phyloP scores from a whole-genome alignment of 1,139 yeast genomes.

The Arxiozyma bovina region DNA sequence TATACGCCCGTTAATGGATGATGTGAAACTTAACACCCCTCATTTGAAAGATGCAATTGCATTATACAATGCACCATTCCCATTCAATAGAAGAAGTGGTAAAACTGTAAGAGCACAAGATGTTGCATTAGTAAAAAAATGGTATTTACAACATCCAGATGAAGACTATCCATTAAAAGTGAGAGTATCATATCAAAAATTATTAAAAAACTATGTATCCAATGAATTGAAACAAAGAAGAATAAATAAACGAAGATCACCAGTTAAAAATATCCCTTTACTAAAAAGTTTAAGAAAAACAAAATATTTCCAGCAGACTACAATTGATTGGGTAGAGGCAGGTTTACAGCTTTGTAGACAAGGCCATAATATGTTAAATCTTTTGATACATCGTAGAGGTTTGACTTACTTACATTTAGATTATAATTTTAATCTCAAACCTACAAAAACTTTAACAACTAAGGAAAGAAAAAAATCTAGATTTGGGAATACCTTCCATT shows the following conservation, averaged over 20 bases:
- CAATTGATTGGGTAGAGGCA: slow-evolving; percentile 97
- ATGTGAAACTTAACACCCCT: slow-evolving; percentile 38
- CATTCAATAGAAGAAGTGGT: slow-evolving; percentile 72
- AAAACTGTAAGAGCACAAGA: slow-evolving; percentile 77
- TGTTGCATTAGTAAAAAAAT: slow-evolving; percentile 70
- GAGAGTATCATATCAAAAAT: slow-evolving; percentile 77
- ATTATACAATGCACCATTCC: slow-evolving; percentile 74
- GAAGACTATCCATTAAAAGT: slow-evolving; percentile 60
- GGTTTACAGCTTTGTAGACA: slow-evolving; percentile 89
- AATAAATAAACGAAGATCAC: slow-evolving; percentile 36
- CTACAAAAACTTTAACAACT: slow-evolving; percentile 91
- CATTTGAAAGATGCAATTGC: slow-evolving; percentile 53
- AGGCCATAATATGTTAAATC: slow-evolving; percentile 87
- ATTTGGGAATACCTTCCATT: slow-evolving; percentile 93
- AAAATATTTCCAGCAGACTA: slow-evolving; percentile 82
- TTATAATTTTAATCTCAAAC: slow-evolving; percentile 90
- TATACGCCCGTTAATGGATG: slow-evolving; percentile 42
- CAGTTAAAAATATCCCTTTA: slow-evolving; percentile 36
- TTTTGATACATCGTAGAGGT: slow-evolving; percentile 85
- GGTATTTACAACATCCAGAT: slow-evolving; percentile 70
- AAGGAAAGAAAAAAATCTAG: slow-evolving; percentile 93
- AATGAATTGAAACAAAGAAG: slow-evolving; percentile 51
- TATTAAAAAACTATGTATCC: slow-evolving; percentile 63
- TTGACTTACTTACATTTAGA: slow-evolving; percentile 88
- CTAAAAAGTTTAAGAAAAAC: slow-evolving; percentile 64